Base-by-base conservation (phyloP, 2,329 filamentous ascomycete species). In the Cytospora piceae region DNA sequence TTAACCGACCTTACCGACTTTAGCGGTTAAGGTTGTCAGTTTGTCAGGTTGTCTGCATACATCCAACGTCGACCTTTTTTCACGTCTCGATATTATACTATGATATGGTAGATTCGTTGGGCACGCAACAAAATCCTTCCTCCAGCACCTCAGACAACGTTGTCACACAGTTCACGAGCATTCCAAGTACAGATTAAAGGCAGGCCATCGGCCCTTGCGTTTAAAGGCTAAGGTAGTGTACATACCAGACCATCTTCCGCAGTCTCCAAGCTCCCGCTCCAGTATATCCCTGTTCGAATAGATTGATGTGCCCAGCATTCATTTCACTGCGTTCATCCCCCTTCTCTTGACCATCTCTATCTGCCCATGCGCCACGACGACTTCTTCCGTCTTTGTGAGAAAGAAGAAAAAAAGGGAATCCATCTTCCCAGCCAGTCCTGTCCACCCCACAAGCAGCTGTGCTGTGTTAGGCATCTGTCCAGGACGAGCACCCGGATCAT, bases 401-500 rank as follows among this genome's bases (percentile, higher is more conserved):
- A 37, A 37, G 34, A 4, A 4, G 12, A 37, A 15, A 15, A 37
- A 34, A 34, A 5, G 11, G 11, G 11, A 8, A 34, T 9, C 4
- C 58, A 11, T 42, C 58, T 39, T 14, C 11, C 46, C n/a, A 24
- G 15, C 12, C 31, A 7, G 22, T 22, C 49, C 34, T 12, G 14
- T 37, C 34, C 12, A 29, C 34, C 54, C 51, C 39, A 32, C 22
- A 51, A 24, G 12, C 49, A 24, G 49, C 24, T 39, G 32, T 37
- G 34, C 34, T 53, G 49, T 52, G 34, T 46, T 29, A 56, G 65
- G n/a, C 46, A 49, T 49, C 46, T 60, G 39, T 54, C 54, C 34
- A 37, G 34, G 31, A 37, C 58, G 51, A 57, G 56, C 24, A 22
- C n/a, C 52, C 52, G 24, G 55, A 42, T 39, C 58, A 32, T 46